phyloP scores from a whole-genome alignment of 768 basidiomycete genomes.

The Mycena maculata region DNA sequence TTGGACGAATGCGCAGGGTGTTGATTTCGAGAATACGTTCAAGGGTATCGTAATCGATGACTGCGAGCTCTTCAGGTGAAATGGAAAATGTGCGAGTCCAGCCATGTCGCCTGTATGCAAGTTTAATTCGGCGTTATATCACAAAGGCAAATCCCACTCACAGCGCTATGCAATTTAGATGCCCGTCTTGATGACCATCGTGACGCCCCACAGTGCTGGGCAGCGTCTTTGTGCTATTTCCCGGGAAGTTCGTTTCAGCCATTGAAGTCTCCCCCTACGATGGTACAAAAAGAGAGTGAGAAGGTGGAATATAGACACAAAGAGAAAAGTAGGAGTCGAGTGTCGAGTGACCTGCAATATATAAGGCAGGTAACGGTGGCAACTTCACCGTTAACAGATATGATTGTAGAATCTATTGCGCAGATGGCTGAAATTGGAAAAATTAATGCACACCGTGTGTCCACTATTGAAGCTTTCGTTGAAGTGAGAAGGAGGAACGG shows the following conservation, averaged over 20 bases:
- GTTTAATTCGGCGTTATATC: background rate
- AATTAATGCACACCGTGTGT: constrained; percentile 17
- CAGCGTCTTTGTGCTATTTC: constrained; percentile 34
- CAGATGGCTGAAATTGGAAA: background rate
- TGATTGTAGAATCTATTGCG: background rate
- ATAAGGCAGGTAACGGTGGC: constrained; percentile 30
- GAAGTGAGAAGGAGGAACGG: constrained; percentile 16
- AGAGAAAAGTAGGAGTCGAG: background rate
- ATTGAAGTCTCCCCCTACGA: constrained; percentile 28
- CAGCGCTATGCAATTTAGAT: constrained; percentile 36
- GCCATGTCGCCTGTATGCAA: constrained; percentile 36
- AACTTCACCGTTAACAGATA: constrained; percentile 20
- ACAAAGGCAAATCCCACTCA: constrained; percentile 13
- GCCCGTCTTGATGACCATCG: constrained; percentile 36
- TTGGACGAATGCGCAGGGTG: constrained; percentile 39
- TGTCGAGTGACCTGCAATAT: background rate
- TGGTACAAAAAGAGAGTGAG: constrained; percentile 28
- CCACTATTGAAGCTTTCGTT: constrained; percentile 32
- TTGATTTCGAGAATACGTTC: constrained; percentile 40
- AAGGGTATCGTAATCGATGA: constrained; percentile 39
- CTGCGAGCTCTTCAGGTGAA: constrained; percentile 35
- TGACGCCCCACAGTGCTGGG: constrained; percentile 34
- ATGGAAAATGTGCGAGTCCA: constrained; percentile 41
- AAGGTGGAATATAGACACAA: background rate
- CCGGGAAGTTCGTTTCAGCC: constrained; percentile 34